Conservation (phyloP, 2,329 filamentous ascomycete genomes). For the Orbilia quercus region DNA sequence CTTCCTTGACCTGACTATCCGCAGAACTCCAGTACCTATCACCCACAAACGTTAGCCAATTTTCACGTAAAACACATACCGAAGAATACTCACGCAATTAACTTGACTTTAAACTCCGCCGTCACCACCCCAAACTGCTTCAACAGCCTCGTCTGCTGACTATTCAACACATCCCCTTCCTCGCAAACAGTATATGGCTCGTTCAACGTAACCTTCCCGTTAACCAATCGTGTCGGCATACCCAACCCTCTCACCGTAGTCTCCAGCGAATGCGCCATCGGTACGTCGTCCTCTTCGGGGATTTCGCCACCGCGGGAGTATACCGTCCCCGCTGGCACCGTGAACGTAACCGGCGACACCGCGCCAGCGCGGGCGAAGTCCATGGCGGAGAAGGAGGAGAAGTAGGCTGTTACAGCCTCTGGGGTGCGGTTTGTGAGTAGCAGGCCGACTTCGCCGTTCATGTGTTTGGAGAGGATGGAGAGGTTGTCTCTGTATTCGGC, state of each 20-base stretch:
- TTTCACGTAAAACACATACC: background rate
- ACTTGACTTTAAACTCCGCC: constrained; percentile 86
- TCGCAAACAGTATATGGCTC: constrained; percentile 80
- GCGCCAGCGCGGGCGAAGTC: constrained; percentile 93
- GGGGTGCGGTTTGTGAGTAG: constrained; percentile 86
- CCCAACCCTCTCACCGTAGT: constrained; percentile 88
- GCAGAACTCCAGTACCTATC: constrained; percentile 48
- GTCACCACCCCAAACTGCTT: constrained; percentile 93
- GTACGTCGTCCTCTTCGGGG: constrained; percentile 81
- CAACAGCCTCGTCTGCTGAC: constrained; percentile 88
- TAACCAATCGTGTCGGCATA: constrained; percentile 87
- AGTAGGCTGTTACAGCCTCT: constrained; percentile 75
- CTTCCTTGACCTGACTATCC: constrained; percentile 29
- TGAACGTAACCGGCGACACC: constrained; percentile 77
- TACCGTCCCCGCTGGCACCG: constrained; percentile 83
- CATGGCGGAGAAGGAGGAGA: constrained; percentile 76
- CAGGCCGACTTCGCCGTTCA: constrained; percentile 86
- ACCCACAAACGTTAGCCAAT: constrained; percentile 5
- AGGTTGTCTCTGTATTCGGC: constrained; percentile 71
- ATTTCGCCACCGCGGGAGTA: constrained; percentile 83
- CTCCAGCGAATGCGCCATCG: constrained; percentile 87
- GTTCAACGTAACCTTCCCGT: constrained; percentile 85
- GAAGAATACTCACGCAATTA: constrained; percentile 72
- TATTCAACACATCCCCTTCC: constrained; percentile 85
- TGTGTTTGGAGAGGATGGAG: constrained; percentile 74